phyloP scores from a whole-genome alignment of 1,284 basidiomycete genomes.

The Ceratobasidium theobromae region DNA sequence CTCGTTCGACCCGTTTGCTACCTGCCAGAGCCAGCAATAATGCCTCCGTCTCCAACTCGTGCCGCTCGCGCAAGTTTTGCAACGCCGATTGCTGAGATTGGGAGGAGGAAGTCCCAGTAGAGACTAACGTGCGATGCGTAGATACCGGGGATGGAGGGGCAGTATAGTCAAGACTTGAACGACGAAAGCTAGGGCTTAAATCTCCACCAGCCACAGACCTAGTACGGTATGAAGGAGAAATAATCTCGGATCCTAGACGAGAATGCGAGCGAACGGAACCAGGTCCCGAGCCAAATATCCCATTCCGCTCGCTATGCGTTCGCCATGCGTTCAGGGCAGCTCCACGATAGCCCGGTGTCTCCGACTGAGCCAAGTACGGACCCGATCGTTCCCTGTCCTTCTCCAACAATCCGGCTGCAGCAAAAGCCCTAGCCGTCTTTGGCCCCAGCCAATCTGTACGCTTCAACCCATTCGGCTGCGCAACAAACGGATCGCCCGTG shows the following conservation, averaged over 20 bases:
- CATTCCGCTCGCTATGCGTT: not conserved
- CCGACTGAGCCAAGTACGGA: not conserved
- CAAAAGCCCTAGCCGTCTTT: slow-evolving; percentile 32
- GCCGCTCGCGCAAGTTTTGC: slow-evolving; percentile 36
- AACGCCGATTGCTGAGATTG: slow-evolving; percentile 27
- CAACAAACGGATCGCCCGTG: slow-evolving; percentile 3
- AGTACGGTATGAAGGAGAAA: slow-evolving; percentile 16
- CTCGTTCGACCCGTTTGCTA: slow-evolving; percentile 49
- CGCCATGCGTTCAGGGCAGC: slow-evolving; percentile 5
- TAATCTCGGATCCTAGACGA: slow-evolving; percentile 8
- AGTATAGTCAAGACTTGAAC: slow-evolving; percentile 11
- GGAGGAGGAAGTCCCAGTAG: slow-evolving; percentile 7
- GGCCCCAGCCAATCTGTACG: slow-evolving; percentile 33
- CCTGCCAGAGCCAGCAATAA: slow-evolving; percentile 44
- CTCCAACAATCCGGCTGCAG: slow-evolving; percentile 33
- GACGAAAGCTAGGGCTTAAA: slow-evolving; percentile 23
- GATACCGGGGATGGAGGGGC: slow-evolving; percentile 17
- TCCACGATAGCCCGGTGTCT: not conserved
- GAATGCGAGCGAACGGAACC: slow-evolving; percentile 16
- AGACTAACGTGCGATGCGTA: slow-evolving; percentile 27
- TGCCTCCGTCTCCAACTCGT: slow-evolving; percentile 40
- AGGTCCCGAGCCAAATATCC: not conserved
- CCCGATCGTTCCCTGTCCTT: not conserved
- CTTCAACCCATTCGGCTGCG: not conserved
- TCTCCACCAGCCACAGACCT: not conserved